Evolutionary conservation across 345 rosid species (phyloP).

Genomic region (Syzygium oleosum): DNA sequence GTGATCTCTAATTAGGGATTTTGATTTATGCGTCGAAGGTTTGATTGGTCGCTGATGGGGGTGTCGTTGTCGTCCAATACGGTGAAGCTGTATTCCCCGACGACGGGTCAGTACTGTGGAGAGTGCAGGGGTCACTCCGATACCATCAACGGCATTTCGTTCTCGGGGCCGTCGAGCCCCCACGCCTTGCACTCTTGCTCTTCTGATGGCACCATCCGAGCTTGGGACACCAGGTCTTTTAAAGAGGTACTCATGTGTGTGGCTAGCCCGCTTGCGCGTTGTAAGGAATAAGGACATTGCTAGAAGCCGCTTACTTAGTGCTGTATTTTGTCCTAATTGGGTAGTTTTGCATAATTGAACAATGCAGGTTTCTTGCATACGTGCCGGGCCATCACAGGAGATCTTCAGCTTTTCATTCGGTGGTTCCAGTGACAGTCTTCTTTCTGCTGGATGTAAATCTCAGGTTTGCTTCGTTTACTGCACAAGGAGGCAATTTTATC

Average conservation of each 20-base stretch:
- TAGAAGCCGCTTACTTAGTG: not conserved
- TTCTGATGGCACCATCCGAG: slow-evolving; percentile 78
- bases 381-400: slow-evolving; percentile 45
- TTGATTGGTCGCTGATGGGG: slow-evolving; percentile 66
- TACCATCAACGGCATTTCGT: slow-evolving; percentile 59
- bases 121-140: slow-evolving; percentile 71
- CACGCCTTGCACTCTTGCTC: slow-evolving; percentile 82
- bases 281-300: not conserved
- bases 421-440: slow-evolving; percentile 56
- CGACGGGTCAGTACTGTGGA: slow-evolving; percentile 75
- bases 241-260: slow-evolving; percentile 36
- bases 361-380: slow-evolving; percentile 49
- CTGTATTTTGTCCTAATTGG: not conserved
- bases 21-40: slow-evolving; percentile 19
- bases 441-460: slow-evolving; percentile 81
- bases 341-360: not conserved
- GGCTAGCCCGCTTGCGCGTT: not conserved
- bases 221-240: slow-evolving; percentile 82
- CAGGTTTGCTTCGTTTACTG: slow-evolving; percentile 37
- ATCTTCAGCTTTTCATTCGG: slow-evolving; percentile 80
- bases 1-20: not conserved
- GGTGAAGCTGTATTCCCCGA: slow-evolving; percentile 81
- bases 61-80: slow-evolving; percentile 76
- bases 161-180: slow-evolving; percentile 51
- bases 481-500: not conserved